Conservation (phyloP, 23 red algal species). For the Gracilaria gracilis region DNA sequence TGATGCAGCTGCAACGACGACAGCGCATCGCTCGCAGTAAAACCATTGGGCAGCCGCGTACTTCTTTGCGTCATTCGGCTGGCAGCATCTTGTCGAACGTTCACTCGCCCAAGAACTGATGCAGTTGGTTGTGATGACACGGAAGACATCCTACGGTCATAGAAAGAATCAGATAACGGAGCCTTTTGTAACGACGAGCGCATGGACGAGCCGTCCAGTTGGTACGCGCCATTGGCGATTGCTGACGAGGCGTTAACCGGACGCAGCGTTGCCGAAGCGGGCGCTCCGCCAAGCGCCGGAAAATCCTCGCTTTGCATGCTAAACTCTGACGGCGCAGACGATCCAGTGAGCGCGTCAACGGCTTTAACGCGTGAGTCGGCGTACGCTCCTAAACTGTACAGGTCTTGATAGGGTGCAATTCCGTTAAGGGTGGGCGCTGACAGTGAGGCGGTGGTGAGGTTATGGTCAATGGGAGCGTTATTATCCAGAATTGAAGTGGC, state of each 20-base stretch:
- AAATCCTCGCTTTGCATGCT: constrained; percentile 83
- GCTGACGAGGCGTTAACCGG: constrained; percentile 18
- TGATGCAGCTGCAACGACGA: constrained; percentile 1
- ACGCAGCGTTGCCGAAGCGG: constrained; percentile 11
- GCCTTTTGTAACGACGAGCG: constrained; percentile 26
- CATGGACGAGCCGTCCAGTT: constrained; percentile 10
- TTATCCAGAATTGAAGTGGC: constrained; percentile 32
- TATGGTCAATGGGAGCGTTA: constrained; percentile 49
- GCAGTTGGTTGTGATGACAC: constrained; percentile 3
- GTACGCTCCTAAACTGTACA: constrained; percentile 59
- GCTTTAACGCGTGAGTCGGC: constrained; percentile 63
- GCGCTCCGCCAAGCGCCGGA: constrained; percentile 59
- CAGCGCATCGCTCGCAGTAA: not conserved
- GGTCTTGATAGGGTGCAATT: constrained; percentile 52
- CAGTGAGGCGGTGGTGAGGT: constrained; percentile 31
- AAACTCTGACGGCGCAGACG: constrained; percentile 61
- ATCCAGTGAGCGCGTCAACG: constrained; percentile 59
- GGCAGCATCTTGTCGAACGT: constrained; percentile 23
- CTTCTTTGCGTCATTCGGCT: constrained; percentile 9
- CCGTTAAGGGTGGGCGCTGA: constrained; percentile 42
- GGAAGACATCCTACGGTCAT: constrained; percentile 12
- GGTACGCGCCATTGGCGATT: constrained; percentile 16
- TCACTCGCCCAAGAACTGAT: not conserved
- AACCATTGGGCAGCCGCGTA: constrained; percentile 17
- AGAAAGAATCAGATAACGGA: constrained; percentile 17